Percentiles rank a stretch among this genome's conserved stretches.
Evolutionary conservation across 1,284 basidiomycete genomes (phyloP).

Genomic region (Cutaneotrichosporon cyanovorans): DNA sequence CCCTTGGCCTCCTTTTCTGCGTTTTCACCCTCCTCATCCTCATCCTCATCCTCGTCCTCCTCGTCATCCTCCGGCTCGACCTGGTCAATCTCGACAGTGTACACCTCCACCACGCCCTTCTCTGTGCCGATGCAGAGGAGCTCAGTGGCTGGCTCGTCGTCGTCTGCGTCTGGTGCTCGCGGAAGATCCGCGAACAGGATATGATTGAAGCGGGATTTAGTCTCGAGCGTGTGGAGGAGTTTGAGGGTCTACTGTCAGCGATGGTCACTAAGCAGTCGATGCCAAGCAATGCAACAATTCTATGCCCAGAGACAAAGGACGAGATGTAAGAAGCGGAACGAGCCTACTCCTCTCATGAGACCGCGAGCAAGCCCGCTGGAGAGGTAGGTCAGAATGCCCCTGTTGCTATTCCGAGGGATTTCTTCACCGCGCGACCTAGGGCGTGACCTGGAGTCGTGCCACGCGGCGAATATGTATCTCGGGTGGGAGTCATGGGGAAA

Average conservation of each 20-base stretch:
- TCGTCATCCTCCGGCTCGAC: constrained; percentile 24
- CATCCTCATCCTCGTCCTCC: constrained; percentile 19
- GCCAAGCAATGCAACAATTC: no score
- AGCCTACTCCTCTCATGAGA: not conserved
- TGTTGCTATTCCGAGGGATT: not conserved
- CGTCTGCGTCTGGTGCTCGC: constrained; percentile 28
- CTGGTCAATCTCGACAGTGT: constrained; percentile 46
- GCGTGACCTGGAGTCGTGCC: no score
- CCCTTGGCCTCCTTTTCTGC: constrained; percentile 18
- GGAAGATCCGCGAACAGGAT: constrained; percentile 59
- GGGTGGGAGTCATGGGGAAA: no score
- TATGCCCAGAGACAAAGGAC: no score
- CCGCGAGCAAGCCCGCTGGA: no score
- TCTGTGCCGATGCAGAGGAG: constrained; percentile 74
- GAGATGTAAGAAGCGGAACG: not conserved
- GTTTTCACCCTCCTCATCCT: constrained; percentile 22
- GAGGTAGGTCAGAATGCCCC: not conserved
- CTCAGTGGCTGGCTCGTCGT: constrained; percentile 33
- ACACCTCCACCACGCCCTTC: constrained; percentile 72
- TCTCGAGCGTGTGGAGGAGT: constrained; percentile 60
- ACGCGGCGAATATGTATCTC: no score
- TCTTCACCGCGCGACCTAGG: no score
- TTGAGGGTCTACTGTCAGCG: constrained; percentile 56
- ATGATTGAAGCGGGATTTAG: constrained; percentile 72
- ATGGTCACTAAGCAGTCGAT: not conserved